Base-by-base conservation (phyloP, 495 filamentous ascomycete genomes). In the Penicillium lividum region DNA sequence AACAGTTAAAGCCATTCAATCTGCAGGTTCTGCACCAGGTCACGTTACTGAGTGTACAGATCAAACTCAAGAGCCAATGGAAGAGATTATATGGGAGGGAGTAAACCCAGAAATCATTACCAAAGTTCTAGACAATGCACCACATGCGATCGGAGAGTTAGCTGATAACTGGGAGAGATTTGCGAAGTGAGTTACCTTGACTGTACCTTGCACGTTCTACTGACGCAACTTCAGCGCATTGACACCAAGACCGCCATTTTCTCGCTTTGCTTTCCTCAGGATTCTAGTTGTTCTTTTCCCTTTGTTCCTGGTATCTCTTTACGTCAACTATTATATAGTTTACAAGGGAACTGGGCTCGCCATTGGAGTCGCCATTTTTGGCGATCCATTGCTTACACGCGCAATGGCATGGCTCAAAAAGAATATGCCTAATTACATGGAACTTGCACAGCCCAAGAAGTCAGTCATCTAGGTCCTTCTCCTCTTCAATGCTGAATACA, bases 141-240 rank as follows among this genome's bases (percentile, higher is more conserved):
- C 30, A 87, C 86, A 89, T 68, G 73, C 74, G 5, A 65, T 92
- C 18, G 81, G 84, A 4, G 85, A 86, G 55, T 66, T 89, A 28
- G 74, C 84, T 5, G 89, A 92, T 68, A 82, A 76, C 4, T 93
- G 86, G 85, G 89, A 92, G 62, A 75, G 88, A 22, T 82, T 92
- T 65, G 85, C 75, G 25, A 93, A 90, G 77, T 85, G 70, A 40
- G 57, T 59, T 33, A 18, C 44, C 25, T 31, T n/a, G 7, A 11
- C 4, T 11, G 22, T 33, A 3, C 45, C 8, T 34, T 8, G 3
- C 11, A 34, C 31, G n/a, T 40, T 25, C 36, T 43, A 36, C 49
- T 56, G 53, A 60, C 28, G 6, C 44, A 49, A 59, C 27, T 4
- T n/a, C 55, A 85, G 82, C 60, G 87, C 87, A 6, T 70, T 92